Evolutionary conservation across 768 basidiomycete species (phyloP).

Genomic region (Mycena alexandri): DNA sequence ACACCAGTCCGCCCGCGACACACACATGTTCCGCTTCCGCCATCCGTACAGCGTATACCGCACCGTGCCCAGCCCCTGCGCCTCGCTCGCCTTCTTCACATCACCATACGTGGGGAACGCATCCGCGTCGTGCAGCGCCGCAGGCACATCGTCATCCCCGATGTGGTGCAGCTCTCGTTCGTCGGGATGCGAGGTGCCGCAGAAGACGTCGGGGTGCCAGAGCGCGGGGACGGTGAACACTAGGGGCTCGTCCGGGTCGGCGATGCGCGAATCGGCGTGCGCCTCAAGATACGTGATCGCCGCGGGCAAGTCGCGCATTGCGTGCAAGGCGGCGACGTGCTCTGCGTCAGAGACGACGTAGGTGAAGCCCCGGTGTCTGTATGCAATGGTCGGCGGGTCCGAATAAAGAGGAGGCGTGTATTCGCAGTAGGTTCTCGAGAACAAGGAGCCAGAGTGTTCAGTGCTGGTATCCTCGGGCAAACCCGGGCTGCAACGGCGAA

Average conservation of each 20-base stretch:
- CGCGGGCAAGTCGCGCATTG: too few species aligned
- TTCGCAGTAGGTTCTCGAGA: not conserved
- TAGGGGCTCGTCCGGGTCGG: not conserved
- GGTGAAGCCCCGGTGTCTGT: too few species aligned
- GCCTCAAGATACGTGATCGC: not conserved
- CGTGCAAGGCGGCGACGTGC: too few species aligned
- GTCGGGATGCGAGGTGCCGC: not conserved
- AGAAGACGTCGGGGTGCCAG: not conserved
- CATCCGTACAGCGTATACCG: not conserved
- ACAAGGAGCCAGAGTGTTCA: not conserved
- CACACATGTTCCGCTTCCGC: too few species aligned
- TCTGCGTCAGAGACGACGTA: too few species aligned
- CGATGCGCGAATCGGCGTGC: not conserved
- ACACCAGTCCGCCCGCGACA: not conserved
- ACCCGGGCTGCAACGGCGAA: too few species aligned
- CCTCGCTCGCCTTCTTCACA: not conserved
- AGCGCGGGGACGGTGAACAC: not conserved
- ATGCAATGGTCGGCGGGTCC: too few species aligned
- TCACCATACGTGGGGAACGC: not conserved
- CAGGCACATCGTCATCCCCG: too few species aligned
- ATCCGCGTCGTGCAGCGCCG: not conserved
- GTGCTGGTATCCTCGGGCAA: not conserved
- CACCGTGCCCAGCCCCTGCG: not conserved
- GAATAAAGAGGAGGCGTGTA: too few species aligned
- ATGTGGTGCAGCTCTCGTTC: too few species aligned